Evolutionary conservation across 768 basidiomycete species (phyloP).

Genomic region (Chalciporus chontae): DNA sequence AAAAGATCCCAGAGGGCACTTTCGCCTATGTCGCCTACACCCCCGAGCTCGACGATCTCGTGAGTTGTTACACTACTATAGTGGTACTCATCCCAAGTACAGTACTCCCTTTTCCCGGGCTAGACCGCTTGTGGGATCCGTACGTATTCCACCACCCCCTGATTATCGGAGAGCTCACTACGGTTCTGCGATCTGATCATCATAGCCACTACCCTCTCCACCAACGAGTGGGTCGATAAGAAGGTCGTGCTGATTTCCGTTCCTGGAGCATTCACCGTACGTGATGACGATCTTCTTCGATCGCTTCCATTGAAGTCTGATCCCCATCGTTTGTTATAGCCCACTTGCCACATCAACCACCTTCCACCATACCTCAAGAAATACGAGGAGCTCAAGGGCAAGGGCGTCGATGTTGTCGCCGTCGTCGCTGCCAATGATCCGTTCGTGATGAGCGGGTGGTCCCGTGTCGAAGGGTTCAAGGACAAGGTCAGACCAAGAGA

Average conservation of each 20-base stretch:
- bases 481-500: constrained; percentile 55
- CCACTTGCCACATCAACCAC: constrained; percentile 42
- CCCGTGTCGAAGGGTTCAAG: constrained; percentile 50
- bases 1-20: constrained; percentile 42
- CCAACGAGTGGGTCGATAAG: constrained; percentile 73
- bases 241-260: constrained; percentile 77
- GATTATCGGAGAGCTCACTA: background rate
- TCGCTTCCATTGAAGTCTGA: background rate
- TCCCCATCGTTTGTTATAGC: constrained; percentile 19
- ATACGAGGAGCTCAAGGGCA: constrained; percentile 46
- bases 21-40: constrained; percentile 59
- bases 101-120: background rate
- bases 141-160: constrained; percentile 35
- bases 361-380: constrained; percentile 45
- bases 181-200: background rate
- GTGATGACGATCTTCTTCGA: constrained; percentile 17
- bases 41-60: constrained; percentile 58
- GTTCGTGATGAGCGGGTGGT: constrained; percentile 63
- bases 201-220: constrained; percentile 52
- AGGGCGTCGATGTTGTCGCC: constrained; percentile 50
- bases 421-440: constrained; percentile 59
- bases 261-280: constrained; percentile 78
- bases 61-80: constrained; percentile 33
- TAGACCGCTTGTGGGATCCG: constrained; percentile 64
- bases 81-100: background rate